phyloP scores from a whole-genome alignment of 2,329 filamentous ascomycete species.

The Cercospora sp. region DNA sequence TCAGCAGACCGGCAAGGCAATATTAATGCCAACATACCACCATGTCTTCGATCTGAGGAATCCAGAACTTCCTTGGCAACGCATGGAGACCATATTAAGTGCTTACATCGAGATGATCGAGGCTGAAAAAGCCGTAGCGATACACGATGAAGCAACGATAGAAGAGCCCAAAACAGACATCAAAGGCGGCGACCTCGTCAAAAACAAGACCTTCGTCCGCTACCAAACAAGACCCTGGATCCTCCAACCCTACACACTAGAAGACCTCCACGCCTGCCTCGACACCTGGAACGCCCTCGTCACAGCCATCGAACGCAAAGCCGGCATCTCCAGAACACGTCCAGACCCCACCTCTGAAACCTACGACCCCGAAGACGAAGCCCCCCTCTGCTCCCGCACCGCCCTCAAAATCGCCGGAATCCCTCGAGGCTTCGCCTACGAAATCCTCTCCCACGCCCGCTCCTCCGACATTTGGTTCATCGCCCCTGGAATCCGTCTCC shows the following conservation, averaged over 20 bases:
- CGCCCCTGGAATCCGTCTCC: slow-evolving; percentile 37
- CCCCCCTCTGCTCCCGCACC: slow-evolving; percentile 33
- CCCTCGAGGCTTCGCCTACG: slow-evolving; percentile 37
- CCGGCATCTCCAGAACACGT: slow-evolving; percentile 23
- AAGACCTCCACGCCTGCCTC: slow-evolving; percentile 34
- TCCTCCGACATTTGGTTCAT: slow-evolving; percentile 37
- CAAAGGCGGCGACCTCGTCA: slow-evolving; percentile 21
- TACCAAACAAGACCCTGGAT: slow-evolving; percentile 37
- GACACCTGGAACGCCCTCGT: slow-evolving; percentile 36
- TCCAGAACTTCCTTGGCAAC: slow-evolving; percentile 37
- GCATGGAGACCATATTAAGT: slow-evolving; percentile 37
- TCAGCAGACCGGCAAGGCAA: slow-evolving; percentile 34
- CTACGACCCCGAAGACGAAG: slow-evolving; percentile 31
- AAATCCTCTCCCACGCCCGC: slow-evolving; percentile 35
- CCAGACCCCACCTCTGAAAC: slow-evolving; percentile 20
- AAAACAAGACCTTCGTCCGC: slow-evolving; percentile 24
- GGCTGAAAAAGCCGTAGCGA: slow-evolving; percentile 37
- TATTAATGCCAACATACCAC: slow-evolving; percentile 40
- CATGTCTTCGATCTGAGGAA: slow-evolving; percentile 38
- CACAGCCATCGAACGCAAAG: slow-evolving; percentile 32
- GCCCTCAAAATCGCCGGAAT: slow-evolving; percentile 36
- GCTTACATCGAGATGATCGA: slow-evolving; percentile 40
- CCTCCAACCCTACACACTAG: slow-evolving; percentile 36
- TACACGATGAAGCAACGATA: slow-evolving; percentile 32
- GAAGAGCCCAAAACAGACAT: slow-evolving; percentile 21